Evolutionary conservation across 2,329 filamentous ascomycete species (phyloP).

Genomic region (Elsinoe fawcettii): DNA sequence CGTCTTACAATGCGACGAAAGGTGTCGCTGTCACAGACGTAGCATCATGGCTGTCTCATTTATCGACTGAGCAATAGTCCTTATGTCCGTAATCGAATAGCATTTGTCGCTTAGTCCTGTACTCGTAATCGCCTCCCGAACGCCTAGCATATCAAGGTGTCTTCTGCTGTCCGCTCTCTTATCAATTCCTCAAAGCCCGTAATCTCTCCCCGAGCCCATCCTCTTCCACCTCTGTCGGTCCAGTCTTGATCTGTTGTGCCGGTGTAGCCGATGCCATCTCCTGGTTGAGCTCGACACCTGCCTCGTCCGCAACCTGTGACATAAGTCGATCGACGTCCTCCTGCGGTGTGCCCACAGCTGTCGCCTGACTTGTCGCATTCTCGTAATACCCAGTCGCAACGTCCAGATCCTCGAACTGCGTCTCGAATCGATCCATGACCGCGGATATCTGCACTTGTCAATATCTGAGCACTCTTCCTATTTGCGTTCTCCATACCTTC

Average conservation of each 20-base stretch:
- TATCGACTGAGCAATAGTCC: background rate
- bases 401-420: constrained; percentile 46
- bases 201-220: constrained; percentile 59
- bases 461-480: background rate
- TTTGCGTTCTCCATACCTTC: constrained; percentile 39
- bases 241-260: constrained; percentile 47
- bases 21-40: constrained; percentile 31
- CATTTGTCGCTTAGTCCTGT: constrained; percentile 5
- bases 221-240: constrained; percentile 70
- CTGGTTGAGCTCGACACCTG: constrained; percentile 70
- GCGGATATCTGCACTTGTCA: constrained; percentile 46
- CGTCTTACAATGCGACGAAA: constrained; percentile 47
- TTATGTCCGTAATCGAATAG: background rate
- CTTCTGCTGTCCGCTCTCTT: background rate
- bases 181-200: constrained; percentile 43
- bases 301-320: constrained; percentile 79
- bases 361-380: constrained; percentile 73
- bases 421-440: constrained; percentile 60
- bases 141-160: constrained; percentile 10
- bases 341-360: constrained; percentile 64
- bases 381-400: constrained; percentile 64
- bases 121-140: constrained; percentile 1
- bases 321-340: constrained; percentile 83
- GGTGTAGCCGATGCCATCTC: constrained; percentile 59
- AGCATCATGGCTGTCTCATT: background rate